phyloP scores from a whole-genome alignment of 306 rosid genomes.

The Vigna unguiculata region DNA sequence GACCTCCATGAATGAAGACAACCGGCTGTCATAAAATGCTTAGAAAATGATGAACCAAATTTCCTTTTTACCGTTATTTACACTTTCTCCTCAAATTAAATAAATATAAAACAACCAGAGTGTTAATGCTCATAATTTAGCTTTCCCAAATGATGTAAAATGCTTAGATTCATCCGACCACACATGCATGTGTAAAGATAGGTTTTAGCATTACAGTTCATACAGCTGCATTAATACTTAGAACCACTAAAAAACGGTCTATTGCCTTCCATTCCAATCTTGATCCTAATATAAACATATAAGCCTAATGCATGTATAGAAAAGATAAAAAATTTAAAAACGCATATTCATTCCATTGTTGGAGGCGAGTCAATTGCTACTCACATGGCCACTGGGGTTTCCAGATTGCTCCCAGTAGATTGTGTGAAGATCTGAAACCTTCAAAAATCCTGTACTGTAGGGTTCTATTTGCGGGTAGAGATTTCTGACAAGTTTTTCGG shows the following conservation, averaged over 20 bases:
- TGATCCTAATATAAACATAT: slow-evolving; percentile 23
- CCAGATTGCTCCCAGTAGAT: slow-evolving; percentile 98
- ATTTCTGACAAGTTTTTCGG: slow-evolving; percentile 52
- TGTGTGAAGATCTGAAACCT: slow-evolving; percentile 82
- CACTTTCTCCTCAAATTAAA: neutral
- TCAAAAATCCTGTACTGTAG: slow-evolving; percentile 68
- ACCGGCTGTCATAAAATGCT: slow-evolving; percentile 72
- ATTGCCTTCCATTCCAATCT: slow-evolving; percentile 25
- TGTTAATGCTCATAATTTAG: slow-evolving; percentile 8
- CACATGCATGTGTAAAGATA: neutral
- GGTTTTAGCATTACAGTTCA: slow-evolving; percentile 19
- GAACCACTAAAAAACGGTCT: slow-evolving; percentile 25
- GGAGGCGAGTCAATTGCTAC: slow-evolving; percentile 41
- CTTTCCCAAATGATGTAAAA: neutral
- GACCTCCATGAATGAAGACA: slow-evolving; percentile 93
- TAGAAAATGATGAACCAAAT: slow-evolving; percentile 29
- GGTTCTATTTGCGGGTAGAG: slow-evolving; percentile 74
- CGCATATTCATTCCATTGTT: neutral
- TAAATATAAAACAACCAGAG: slow-evolving; percentile 4
- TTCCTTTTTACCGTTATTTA: neutral
- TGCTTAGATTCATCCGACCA: slow-evolving; percentile 3
- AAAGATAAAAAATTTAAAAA: neutral
- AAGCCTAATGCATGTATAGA: neutral
- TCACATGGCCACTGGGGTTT: slow-evolving; percentile 83
- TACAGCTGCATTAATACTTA: slow-evolving; percentile 13